Percentiles rank a stretch among this genome's conserved stretches.
Conservation (phyloP, 2,329 filamentous ascomycete species). For the Botryotinia calthae region DNA sequence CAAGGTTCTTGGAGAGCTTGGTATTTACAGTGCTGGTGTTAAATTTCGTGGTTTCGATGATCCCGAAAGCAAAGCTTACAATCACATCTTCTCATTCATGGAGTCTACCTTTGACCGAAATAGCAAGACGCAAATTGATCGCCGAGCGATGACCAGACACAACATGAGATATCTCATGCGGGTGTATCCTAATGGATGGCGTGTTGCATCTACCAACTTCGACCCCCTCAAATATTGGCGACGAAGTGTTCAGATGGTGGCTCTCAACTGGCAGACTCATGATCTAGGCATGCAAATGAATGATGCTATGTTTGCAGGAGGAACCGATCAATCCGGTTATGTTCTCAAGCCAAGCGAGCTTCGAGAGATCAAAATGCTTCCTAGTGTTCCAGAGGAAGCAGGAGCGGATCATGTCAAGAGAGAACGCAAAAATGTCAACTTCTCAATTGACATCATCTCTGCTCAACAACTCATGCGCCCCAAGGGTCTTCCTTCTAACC, state of each 20-base stretch:
- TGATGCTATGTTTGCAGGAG: constrained; percentile 94
- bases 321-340: constrained; percentile 83
- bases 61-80: constrained; percentile 78
- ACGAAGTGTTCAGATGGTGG: constrained; percentile 94
- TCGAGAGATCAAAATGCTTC: constrained; percentile 64
- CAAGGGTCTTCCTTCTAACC: constrained; percentile 65
- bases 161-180: constrained; percentile 91
- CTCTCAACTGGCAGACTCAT: constrained; percentile 97
- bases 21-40: constrained; percentile 70
- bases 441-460: constrained; percentile 85
- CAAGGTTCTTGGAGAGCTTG: constrained; percentile 77
- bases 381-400: constrained; percentile 50
- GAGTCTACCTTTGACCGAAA: constrained; percentile 84
- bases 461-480: constrained; percentile 92
- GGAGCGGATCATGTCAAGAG: constrained; percentile 59
- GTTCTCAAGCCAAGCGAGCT: constrained; percentile 89
- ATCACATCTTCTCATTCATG: constrained; percentile 94
- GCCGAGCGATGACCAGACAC: constrained; percentile 78
- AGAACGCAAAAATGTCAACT: constrained; percentile 77
- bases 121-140: constrained; percentile 71
- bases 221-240: constrained; percentile 93
- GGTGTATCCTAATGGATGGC: constrained; percentile 82
- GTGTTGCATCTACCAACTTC: constrained; percentile 88
- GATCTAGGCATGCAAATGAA: constrained; percentile 95
- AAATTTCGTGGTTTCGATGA: constrained; percentile 82